Evolutionary conservation across 1,139 yeast species (phyloP).

Genomic region (Arxiozyma telluris): DNA sequence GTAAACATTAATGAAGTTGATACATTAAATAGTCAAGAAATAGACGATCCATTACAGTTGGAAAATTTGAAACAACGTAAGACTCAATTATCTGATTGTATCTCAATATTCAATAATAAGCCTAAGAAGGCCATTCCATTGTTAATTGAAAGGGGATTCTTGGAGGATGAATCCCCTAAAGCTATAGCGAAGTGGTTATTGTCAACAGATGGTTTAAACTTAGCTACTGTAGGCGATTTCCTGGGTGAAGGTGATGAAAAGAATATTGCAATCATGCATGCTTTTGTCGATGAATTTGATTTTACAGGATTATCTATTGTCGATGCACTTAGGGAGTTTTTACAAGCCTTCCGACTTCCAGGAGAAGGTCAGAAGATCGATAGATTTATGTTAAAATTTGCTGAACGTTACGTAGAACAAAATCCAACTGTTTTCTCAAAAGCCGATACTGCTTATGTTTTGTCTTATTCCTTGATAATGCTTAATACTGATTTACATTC

Average conservation of each 20-base stretch:
- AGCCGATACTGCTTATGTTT: slow-evolving; percentile 88
- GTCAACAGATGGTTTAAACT: slow-evolving; percentile 73
- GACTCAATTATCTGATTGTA: slow-evolving; percentile 69
- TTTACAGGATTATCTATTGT: slow-evolving; percentile 63
- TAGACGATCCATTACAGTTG: slow-evolving; percentile 77
- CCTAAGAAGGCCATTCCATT: slow-evolving; percentile 71
- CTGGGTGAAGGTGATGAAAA: slow-evolving; percentile 82
- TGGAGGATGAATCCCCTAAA: slow-evolving; percentile 49
- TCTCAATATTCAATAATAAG: slow-evolving; percentile 70
- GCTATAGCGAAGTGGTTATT: slow-evolving; percentile 70
- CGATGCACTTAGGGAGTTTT: slow-evolving; percentile 73
- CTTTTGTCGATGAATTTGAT: slow-evolving; percentile 83
- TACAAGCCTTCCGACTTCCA: slow-evolving; percentile 86
- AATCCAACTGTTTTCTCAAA: slow-evolving; percentile 80
- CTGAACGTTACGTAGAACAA: slow-evolving; percentile 81
- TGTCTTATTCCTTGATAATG: slow-evolving; percentile 88
- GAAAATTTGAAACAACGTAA: slow-evolving; percentile 79
- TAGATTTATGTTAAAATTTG: slow-evolving; percentile 92
- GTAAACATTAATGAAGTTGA: slow-evolving; percentile 13
- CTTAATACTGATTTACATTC: slow-evolving; percentile 92
- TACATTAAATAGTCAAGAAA: slow-evolving; percentile 28
- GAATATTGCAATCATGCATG: slow-evolving; percentile 80
- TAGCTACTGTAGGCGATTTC: slow-evolving; percentile 79
- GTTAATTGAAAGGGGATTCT: slow-evolving; percentile 54
- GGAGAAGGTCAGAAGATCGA: slow-evolving; percentile 98